Evolutionary conservation across 1,284 basidiomycete genomes (phyloP).

Genomic region (Exobasidium rhododendri): DNA sequence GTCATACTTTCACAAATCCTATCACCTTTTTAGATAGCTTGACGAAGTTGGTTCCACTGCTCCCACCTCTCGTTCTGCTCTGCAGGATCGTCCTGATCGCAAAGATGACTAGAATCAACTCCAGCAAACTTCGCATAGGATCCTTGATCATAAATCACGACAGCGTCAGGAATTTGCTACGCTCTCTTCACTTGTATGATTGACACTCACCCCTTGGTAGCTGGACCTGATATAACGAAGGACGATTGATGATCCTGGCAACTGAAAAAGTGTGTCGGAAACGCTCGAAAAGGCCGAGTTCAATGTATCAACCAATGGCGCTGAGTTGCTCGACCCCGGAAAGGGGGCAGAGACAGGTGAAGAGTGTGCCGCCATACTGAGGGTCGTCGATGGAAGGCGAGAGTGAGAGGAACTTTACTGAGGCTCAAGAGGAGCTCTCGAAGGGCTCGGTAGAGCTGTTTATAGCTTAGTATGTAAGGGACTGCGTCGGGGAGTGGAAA

Average conservation of each 20-base stretch:
- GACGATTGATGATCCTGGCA: constrained; percentile 85
- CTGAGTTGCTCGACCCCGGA: background rate
- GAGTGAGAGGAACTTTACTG: no score
- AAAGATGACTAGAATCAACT: constrained; percentile 83
- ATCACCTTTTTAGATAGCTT: constrained; percentile 81
- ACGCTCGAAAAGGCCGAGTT: constrained; percentile 1
- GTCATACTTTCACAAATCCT: background rate
- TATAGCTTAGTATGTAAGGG: background rate
- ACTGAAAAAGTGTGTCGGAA: constrained; percentile 19
- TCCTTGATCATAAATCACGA: no score
- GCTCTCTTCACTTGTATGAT: background rate
- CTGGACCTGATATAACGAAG: constrained; percentile 77
- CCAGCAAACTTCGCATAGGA: constrained; percentile 84
- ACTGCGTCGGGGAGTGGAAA: no score
- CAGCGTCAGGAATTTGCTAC: background rate
- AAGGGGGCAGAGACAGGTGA: background rate
- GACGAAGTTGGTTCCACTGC: constrained; percentile 80
- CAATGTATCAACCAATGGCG: constrained; percentile 3
- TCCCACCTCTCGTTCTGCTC: constrained; percentile 80
- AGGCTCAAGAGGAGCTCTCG: no score
- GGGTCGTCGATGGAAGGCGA: no score
- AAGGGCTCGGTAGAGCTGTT: background rate
- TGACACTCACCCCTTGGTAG: constrained; percentile 65
- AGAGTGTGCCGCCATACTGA: background rate
- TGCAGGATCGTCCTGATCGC: constrained; percentile 79